Evolutionary conservation across 2,329 filamentous ascomycete species (phyloP).

Genomic region (Karstenula rhodostoma): DNA sequence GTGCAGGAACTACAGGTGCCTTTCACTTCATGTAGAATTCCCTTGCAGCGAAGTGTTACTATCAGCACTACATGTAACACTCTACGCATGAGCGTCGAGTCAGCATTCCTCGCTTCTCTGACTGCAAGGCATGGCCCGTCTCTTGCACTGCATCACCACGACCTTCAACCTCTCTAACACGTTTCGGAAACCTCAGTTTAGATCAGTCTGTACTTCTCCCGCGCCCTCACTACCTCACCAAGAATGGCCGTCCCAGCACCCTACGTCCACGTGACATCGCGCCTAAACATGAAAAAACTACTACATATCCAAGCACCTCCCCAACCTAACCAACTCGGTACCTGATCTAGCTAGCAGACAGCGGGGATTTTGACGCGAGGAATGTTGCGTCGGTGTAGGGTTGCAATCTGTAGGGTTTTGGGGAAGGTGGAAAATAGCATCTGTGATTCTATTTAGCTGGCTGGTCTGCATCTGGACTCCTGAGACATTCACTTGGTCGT

Average conservation of each 20-base stretch:
- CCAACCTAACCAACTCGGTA: not conserved
- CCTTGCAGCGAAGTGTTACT: not conserved
- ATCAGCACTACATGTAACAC: too few relatives aligned
- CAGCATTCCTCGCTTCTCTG: not conserved
- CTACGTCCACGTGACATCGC: constrained; percentile 7
- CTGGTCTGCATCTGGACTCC: not conserved
- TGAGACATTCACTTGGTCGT: not conserved
- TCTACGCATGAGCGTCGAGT: not conserved
- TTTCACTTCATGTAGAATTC: not conserved
- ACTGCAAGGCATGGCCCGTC: not conserved
- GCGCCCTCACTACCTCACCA: not conserved
- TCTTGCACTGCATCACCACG: not conserved
- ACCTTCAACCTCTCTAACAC: not conserved
- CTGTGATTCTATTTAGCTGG: not conserved
- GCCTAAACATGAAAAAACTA: constrained; percentile 3
- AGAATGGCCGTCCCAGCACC: not conserved
- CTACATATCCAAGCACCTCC: not conserved
- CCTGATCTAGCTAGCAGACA: too few relatives aligned
- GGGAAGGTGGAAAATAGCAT: constrained; percentile 1
- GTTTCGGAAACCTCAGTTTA: not conserved
- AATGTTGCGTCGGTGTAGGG: not conserved
- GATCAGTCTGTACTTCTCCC: not conserved
- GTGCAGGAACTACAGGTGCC: not conserved
- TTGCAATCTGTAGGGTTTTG: not conserved
- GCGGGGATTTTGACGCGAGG: constrained; percentile 6